Base-by-base conservation (phyloP, 2,329 filamentous ascomycete species). In the Ophiobolus disseminans region DNA sequence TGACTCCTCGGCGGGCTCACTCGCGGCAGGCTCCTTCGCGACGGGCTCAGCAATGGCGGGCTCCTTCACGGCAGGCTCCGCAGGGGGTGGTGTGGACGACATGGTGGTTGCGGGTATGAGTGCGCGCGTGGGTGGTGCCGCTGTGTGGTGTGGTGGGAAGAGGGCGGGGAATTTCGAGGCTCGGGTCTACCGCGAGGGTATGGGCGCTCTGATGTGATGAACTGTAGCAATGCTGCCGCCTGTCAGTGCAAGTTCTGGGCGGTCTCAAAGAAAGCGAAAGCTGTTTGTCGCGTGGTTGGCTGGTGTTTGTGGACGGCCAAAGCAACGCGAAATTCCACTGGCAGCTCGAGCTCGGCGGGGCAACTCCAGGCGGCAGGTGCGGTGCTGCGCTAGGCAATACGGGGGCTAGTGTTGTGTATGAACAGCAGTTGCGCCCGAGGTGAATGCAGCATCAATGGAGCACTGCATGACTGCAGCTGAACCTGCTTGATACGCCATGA, bases 341-440 rank as follows among this genome's bases (percentile, higher is more conserved):
- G 30, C 30, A 56, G 56, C 54, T 65, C 63, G 17, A 68, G 62
- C 17, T 57, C 62, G 41, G 63, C 53, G 61, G 63, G 63, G 61
- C 43, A 58, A 54, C 42, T 53, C 40, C 38, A 58, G 57, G 54
- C 50, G 48, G 54, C 40, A 45, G 41, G 40, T 48, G 58, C 57
- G 25, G 48, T 30, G 8, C 16, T 10, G 46, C 63, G 53, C 65
- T 66, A 68, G 50, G 51, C 65, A 42, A 50, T 46, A 50, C 61
- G 54, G 50, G 60, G 60, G 11, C 19, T 49, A 44, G 43, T 50
- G 48, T 43, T 53, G 31, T 53, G 57, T 56, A 59, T 61, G 57
- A 52, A 53, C 61, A 61, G 60, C 53, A 57, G 48, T 21, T 50
- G 57, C 53, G 50, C 23, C 57, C 36, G 48, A 17, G 38, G 55